Evolutionary conservation across 2,329 filamentous ascomycete genomes (phyloP).

Genomic region (Ophiostoma himal-ulmi): DNA sequence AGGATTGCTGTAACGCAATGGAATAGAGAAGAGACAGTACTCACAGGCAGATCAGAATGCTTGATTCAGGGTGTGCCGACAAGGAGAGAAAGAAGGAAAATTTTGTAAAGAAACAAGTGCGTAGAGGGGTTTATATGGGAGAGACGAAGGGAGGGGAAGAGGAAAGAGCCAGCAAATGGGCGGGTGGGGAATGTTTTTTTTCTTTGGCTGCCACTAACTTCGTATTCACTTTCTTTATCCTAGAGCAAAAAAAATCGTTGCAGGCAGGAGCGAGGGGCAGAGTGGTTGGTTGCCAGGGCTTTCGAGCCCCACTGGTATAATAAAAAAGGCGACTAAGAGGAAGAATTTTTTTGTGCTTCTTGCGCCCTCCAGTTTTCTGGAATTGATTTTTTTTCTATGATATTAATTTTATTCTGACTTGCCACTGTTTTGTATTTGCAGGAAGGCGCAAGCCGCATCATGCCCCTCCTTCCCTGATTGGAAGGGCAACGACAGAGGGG

Average conservation of each 20-base stretch:
- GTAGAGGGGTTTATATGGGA: constrained; percentile 28
- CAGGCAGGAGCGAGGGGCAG: constrained; percentile 22
- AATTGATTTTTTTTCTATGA: neutral
- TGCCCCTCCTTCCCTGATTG: constrained; percentile 24
- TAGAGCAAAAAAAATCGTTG: constrained; percentile 11
- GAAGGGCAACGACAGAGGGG: constrained; percentile 4
- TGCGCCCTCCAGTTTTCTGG: constrained; percentile 13
- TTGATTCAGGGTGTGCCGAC: constrained; percentile 39
- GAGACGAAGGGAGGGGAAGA: constrained; percentile 8
- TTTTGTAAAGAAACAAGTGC: constrained; percentile 25
- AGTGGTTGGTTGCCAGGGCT: constrained; percentile 27
- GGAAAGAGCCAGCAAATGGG: constrained; percentile 9
- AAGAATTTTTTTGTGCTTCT: constrained; percentile 22
- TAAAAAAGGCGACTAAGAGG: constrained; percentile 24
- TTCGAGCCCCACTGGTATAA: constrained; percentile 24
- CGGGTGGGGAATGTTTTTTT: constrained; percentile 18
- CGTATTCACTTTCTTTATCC: constrained; percentile 9
- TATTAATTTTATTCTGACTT: neutral
- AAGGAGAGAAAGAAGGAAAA: constrained; percentile 31
- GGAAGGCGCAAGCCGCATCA: neutral
- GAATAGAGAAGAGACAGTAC: constrained; percentile 18
- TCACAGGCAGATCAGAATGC: constrained; percentile 36
- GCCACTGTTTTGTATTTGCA: neutral
- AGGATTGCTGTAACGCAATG: constrained; percentile 20
- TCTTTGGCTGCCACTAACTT: constrained; percentile 1